A percentile compares a stretch with the other conserved stretches of the same genome.
phyloP scores from a whole-genome alignment of 768 basidiomycete species.

The Trametes maxima region DNA sequence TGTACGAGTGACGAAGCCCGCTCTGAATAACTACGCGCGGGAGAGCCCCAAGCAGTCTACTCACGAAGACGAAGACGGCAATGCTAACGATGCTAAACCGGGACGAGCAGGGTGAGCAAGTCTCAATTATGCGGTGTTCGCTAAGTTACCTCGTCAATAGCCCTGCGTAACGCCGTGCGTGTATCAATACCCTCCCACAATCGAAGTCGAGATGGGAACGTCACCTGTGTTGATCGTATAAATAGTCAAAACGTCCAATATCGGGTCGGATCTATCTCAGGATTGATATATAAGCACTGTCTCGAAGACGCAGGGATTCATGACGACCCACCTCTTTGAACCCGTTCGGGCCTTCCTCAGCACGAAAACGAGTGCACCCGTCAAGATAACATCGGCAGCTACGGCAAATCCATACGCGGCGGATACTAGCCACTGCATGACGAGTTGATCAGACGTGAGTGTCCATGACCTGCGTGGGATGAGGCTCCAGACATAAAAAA shows the following conservation, averaged over 20 bases:
- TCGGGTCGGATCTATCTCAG: neutral
- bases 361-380: neutral
- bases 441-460: neutral
- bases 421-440: constrained; percentile 2
- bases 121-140: no score
- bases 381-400: neutral
- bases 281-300: no score
- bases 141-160: neutral
- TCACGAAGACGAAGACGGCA: constrained; percentile 5
- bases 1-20: neutral
- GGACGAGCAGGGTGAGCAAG: no score
- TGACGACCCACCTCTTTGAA: neutral
- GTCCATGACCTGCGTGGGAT: no score
- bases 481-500: neutral
- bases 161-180: neutral
- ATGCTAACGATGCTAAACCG: neutral
- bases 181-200: no score
- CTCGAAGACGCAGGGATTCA: neutral
- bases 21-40: no score
- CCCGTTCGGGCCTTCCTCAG: neutral
- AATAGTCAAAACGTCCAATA: neutral
- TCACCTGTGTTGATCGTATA: constrained; percentile 9
- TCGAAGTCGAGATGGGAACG: neutral
- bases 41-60: neutral
- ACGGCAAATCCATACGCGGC: constrained; percentile 1